Evolutionary conservation across 331 rosid species (phyloP).

Genomic region (Rosa hybrid): DNA sequence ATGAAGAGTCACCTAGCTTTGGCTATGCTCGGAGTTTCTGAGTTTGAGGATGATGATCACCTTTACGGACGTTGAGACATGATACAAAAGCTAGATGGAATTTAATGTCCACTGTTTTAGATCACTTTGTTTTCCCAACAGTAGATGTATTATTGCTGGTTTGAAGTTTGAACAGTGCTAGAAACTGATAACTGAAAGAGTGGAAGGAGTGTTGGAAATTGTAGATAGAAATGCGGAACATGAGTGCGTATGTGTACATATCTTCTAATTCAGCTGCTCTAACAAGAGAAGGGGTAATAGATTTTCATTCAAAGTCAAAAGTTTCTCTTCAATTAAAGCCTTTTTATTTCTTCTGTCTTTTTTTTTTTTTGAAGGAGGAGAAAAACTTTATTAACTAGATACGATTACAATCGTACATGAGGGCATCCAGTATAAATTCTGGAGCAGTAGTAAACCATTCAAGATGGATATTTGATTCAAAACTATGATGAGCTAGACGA

Average conservation of each 20-base stretch:
- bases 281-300: conserved; percentile 40
- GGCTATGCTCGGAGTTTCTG: conserved; percentile 94
- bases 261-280: conserved; percentile 23
- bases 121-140: neutral
- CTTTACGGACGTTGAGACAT: conserved; percentile 50
- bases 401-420: too few species aligned
- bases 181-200: conserved; percentile 16
- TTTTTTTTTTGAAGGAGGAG: too few species aligned
- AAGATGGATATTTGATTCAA: too few species aligned
- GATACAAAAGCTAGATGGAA: neutral
- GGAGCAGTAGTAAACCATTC: too few species aligned
- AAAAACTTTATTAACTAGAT: too few species aligned
- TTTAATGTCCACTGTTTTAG: neutral
- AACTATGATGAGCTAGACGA: too few species aligned
- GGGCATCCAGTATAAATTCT: too few species aligned
- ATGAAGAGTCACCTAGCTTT: conserved; percentile 84
- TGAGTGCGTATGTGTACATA: conserved; percentile 50
- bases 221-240: conserved; percentile 51
- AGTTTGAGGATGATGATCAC: conserved; percentile 88
- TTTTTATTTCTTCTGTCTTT: neutral
- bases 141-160: conserved; percentile 35
- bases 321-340: neutral
- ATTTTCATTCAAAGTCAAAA: conserved; percentile 8
- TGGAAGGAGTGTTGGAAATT: conserved; percentile 31
- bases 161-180: conserved; percentile 26